phyloP scores from a whole-genome alignment of 306 rosid species.

The Pyrus communis region DNA sequence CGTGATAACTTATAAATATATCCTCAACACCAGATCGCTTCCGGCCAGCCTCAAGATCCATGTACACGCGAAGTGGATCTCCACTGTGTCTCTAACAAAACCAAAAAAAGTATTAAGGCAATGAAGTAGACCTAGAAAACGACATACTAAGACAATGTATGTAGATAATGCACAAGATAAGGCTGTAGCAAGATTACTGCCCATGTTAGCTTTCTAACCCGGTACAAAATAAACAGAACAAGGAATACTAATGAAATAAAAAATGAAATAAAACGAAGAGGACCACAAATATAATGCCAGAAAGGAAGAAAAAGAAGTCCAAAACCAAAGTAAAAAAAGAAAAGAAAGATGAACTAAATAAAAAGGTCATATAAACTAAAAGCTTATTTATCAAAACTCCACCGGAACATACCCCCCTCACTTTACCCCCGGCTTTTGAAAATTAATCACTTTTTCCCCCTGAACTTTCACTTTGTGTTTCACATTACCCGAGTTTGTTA shows the following conservation, averaged over 20 bases:
- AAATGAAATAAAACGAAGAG: neutral
- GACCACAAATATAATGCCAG: neutral
- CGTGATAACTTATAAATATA: constrained; percentile 73
- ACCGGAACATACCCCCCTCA: neutral
- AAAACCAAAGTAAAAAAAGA: neutral
- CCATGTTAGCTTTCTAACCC: neutral
- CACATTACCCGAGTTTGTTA: neutral
- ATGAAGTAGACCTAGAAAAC: constrained; percentile 15
- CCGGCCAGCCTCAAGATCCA: constrained; percentile 93
- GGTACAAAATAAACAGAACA: neutral
- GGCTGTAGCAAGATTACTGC: neutral
- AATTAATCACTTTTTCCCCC: neutral
- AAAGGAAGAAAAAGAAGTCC: neutral
- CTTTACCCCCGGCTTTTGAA: neutral
- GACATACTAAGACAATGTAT: neutral
- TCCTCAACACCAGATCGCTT: constrained; percentile 74
- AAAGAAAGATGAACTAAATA: neutral
- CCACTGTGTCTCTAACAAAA: constrained; percentile 55
- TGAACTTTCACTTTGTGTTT: neutral
- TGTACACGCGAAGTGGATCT: constrained; percentile 71
- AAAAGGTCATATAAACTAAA: neutral
- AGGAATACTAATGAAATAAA: too few relatives aligned
- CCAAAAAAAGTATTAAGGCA: neutral
- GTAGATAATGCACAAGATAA: neutral
- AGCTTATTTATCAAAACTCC: neutral